Evolutionary conservation across 768 basidiomycete species (phyloP).

Genomic region (Gymnopilus junonius): DNA sequence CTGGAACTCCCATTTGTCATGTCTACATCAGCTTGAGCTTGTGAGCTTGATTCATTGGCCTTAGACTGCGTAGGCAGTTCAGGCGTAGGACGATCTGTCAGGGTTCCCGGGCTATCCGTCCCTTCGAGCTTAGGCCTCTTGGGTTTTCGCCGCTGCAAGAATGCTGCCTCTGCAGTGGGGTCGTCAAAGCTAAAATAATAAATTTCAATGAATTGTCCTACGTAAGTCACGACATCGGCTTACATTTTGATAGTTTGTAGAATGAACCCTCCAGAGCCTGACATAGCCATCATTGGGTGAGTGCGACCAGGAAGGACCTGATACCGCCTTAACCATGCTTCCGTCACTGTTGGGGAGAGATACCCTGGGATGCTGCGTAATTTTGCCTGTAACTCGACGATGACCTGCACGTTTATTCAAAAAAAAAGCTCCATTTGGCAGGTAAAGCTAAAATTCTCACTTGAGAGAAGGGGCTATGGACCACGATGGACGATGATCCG

Average conservation of each 20-base stretch:
- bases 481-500: conserved; percentile 86
- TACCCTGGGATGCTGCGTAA: conserved; percentile 69
- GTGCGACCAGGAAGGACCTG: conserved; percentile 96
- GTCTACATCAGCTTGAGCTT: conserved; percentile 2
- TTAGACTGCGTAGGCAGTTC: background rate
- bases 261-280: conserved; percentile 88
- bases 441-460: conserved; percentile 39
- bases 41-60: background rate
- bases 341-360: conserved; percentile 80
- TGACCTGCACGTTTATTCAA: conserved; percentile 46
- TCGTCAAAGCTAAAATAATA: conserved; percentile 62
- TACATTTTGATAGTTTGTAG: conserved; percentile 89
- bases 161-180: conserved; percentile 58
- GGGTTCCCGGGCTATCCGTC: background rate
- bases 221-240: conserved; percentile 8
- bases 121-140: conserved; percentile 34
- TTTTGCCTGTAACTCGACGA: conserved; percentile 77
- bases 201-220: background rate
- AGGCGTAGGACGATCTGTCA: background rate
- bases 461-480: conserved; percentile 84
- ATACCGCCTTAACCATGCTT: conserved; percentile 88
- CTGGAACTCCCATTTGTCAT: conserved; percentile 9
- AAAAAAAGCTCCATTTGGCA: background rate
- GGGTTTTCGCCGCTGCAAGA: conserved; percentile 50
- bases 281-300: conserved; percentile 92